Evolutionary conservation across 257 asterid genomes (phyloP).

Genomic region (Nicotiana paniculata): DNA sequence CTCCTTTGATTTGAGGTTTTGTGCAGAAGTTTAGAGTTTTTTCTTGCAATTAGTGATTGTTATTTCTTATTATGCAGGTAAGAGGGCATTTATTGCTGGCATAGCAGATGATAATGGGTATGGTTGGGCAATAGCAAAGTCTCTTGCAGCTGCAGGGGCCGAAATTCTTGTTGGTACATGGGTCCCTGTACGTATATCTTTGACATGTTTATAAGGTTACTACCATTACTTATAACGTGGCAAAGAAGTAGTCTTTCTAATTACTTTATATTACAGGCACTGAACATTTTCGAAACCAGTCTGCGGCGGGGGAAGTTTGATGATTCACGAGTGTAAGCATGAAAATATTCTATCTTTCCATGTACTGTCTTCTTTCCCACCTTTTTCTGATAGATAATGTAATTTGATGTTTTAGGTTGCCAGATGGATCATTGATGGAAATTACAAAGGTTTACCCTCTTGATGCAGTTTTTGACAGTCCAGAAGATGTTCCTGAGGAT

Average conservation of each 20-base stretch:
- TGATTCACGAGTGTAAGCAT: constrained; percentile 77
- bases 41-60: neutral
- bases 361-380: neutral
- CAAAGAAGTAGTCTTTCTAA: neutral
- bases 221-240: neutral
- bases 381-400: neutral
- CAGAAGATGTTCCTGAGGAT: constrained; percentile 97
- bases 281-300: constrained; percentile 11
- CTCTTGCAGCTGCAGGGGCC: constrained; percentile 14
- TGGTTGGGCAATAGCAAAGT: constrained; percentile 14
- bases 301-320: constrained; percentile 49
- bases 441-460: constrained; percentile 81
- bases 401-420: constrained; percentile 47
- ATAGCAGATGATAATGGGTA: constrained; percentile 13
- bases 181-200: constrained; percentile 79
- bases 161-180: constrained; percentile 85
- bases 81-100: constrained; percentile 51
- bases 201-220: neutral
- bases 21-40: neutral
- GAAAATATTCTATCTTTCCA: neutral
- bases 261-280: neutral
- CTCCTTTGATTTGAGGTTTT: neutral
- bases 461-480: constrained; percentile 87
- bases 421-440: constrained; percentile 98
- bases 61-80: constrained; percentile 44